Conservation (phyloP, 2,329 filamentous ascomycete genomes). For the Fusarium sambucinum region DNA sequence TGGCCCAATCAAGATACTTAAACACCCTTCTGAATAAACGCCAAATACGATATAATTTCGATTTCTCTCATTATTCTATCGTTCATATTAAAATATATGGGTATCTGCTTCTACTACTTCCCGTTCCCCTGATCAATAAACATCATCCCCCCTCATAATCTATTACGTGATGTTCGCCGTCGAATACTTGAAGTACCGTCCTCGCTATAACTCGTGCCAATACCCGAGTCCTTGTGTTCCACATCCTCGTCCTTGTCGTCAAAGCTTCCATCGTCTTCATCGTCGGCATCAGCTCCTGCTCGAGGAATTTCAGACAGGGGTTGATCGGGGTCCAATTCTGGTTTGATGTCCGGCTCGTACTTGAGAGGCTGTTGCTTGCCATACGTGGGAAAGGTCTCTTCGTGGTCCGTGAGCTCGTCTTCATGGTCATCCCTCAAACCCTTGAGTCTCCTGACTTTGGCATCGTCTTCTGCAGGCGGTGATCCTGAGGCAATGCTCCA, state of each 20-base stretch:
- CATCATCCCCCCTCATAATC: conserved; percentile 14
- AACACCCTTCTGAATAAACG: neutral
- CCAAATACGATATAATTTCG: neutral
- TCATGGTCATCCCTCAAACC: conserved; percentile 45
- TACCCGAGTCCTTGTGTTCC: conserved; percentile 59
- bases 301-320: conserved; percentile 53
- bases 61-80: conserved; percentile 1
- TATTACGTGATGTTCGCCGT: conserved; percentile 48
- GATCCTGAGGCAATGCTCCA: conserved; percentile 56
- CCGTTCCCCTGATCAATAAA: conserved; percentile 7
- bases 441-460: conserved; percentile 21
- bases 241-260: conserved; percentile 52
- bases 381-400: conserved; percentile 59
- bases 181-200: conserved; percentile 51
- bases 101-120: conserved; percentile 26
- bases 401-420: conserved; percentile 56
- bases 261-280: conserved; percentile 55
- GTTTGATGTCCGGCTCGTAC: conserved; percentile 56
- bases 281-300: conserved; percentile 59
- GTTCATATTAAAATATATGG: conserved; percentile 7
- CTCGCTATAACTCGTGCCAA: conserved; percentile 67
- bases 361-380: conserved; percentile 57
- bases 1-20: neutral
- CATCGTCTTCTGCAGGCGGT: conserved; percentile 14
- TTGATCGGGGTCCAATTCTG: conserved; percentile 49